Base-by-base conservation (phyloP, 768 basidiomycete species). In the Agaricus sinodeliciosus region DNA sequence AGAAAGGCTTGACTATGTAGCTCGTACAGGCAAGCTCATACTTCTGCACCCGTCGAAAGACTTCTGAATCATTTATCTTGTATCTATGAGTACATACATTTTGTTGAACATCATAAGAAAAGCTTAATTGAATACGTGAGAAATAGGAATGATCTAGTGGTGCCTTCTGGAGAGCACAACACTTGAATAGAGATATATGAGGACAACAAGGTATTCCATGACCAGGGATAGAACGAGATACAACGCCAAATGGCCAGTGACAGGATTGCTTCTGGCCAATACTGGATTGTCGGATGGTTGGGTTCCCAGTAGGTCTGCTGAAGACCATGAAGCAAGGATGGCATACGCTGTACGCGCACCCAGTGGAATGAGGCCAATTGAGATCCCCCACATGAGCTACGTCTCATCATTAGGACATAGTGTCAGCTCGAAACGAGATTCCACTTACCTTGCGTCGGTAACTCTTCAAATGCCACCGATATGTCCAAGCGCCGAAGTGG, bases 1-100 rank as follows among this genome's bases (percentile, higher is more conserved):
- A 73, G 69, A 74, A 70, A 69, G 72, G 81, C 83, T 87, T 83
- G 85, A 87, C 85, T 87, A 83, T 85, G 85, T 60, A 60, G 77
- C 73, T 78, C 82, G 64, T 59, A 87, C 81, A 86, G 68, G 26
- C 55, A 37, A 39, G 9, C 22, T 13, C 7, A 34, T 22, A 18
- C 9, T 25, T 35, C 9, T 36, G 15, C 26, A 16, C 16, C 34
- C 19, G 25, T 49, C 22, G n/a, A 22, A 16, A 26, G 28, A 43
- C 22, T 41, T 26, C n/a, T 25, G 19, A 40, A 15, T 40, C 40
- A 36, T 35, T 13, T 28, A 22, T 37, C 44, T 51, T 51, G 44
- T 46, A 39, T 36, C 18, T 12, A 31, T n/a, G 15, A 15, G 11
- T 50, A 51, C 41, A 41, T 48, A 43, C 41, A 43, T 39, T 27